Conservation (phyloP, 1,139 yeast genomes). For the Sugiyamaella paludigena region DNA sequence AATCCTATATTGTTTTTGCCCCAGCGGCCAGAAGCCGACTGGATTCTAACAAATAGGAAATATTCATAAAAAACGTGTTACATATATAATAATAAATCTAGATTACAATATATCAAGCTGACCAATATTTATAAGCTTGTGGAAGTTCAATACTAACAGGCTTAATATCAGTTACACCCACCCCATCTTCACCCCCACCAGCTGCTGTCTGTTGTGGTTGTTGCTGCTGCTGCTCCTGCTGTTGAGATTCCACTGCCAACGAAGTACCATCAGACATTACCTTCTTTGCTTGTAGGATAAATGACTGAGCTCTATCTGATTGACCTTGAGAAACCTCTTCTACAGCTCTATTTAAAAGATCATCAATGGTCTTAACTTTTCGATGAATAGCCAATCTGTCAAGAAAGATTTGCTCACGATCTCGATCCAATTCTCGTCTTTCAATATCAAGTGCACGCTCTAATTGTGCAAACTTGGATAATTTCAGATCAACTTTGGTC, state of each 20-base stretch:
- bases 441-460: slow-evolving; percentile 80
- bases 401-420: slow-evolving; percentile 76
- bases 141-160: slow-evolving; percentile 81
- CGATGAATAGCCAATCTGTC: slow-evolving; percentile 74
- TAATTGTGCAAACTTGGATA: slow-evolving; percentile 63
- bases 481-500: slow-evolving; percentile 72
- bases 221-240: background rate
- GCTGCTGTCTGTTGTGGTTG: slow-evolving; percentile 10
- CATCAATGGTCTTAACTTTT: slow-evolving; percentile 53
- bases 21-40: no score
- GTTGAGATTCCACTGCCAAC: slow-evolving; percentile 18
- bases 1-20: no score
- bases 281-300: slow-evolving; percentile 29
- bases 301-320: slow-evolving; percentile 18
- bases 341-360: slow-evolving; percentile 49
- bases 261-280: slow-evolving; percentile 23
- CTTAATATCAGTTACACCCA: slow-evolving; percentile 38
- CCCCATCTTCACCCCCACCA: slow-evolving; percentile 16
- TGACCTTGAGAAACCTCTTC: slow-evolving; percentile 37
- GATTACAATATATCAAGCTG: slow-evolving; percentile 40
- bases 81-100: slow-evolving; percentile 3
- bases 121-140: slow-evolving; percentile 82
- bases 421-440: slow-evolving; percentile 66
- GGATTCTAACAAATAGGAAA: background rate
- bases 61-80: no score